These are phyloP conservation scores for Daucus carota DNA, from an alignment of 129 eudicot genomes.

Conservation along the genomic window DNA sequence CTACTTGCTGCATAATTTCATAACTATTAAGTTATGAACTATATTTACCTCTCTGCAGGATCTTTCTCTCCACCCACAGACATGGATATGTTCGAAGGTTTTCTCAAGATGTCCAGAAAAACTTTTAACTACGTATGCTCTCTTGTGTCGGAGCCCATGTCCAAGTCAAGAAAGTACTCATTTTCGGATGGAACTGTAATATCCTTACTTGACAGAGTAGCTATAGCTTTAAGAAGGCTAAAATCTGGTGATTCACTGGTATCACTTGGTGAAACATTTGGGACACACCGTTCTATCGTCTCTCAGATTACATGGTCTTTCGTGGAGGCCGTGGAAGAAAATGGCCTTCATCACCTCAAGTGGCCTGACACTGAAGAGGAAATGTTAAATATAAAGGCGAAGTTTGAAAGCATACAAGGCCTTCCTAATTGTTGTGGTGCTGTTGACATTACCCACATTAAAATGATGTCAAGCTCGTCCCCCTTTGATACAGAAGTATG, in stretches of 20 bases:
- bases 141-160: conserved; percentile 59
- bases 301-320: conserved; percentile 90
- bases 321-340: conserved; percentile 68
- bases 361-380: conserved; percentile 63
- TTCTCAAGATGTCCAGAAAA: conserved; percentile 65
- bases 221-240: conserved; percentile 63
- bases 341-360: conserved; percentile 58
- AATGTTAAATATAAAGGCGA: conserved; percentile 40
- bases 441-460: conserved; percentile 72
- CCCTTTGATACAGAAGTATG: conserved; percentile 44
- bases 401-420: conserved; percentile 65
- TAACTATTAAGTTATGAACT: background rate
- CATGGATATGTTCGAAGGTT: conserved; percentile 35
- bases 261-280: conserved; percentile 56
- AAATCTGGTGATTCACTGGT: conserved; percentile 69
- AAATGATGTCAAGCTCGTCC: conserved; percentile 44
- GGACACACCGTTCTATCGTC: conserved; percentile 69
- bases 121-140: conserved; percentile 72
- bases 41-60: conserved; percentile 32
- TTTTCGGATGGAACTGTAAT: conserved; percentile 56
- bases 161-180: conserved; percentile 40
- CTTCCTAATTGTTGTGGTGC: conserved; percentile 93
- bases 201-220: conserved; percentile 68
- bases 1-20: background rate
- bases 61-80: conserved; percentile 37